Base-by-base conservation (phyloP, 306 rosid genomes). In the Senna tora region DNA sequence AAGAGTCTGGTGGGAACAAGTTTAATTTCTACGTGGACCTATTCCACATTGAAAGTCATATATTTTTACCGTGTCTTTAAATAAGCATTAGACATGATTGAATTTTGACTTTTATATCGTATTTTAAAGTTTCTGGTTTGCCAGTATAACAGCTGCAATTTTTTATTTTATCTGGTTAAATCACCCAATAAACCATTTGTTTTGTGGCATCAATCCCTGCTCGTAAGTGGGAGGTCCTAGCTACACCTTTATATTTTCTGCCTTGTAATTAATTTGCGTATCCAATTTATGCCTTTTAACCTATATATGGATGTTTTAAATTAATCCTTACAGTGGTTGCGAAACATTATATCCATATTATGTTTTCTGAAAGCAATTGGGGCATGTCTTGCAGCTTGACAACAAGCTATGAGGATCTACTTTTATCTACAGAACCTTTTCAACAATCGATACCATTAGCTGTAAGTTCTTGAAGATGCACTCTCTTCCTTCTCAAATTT, bases 321-420 rank as follows among this genome's bases (percentile, higher is more conserved):
- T 45, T 42, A 16, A 53, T 11, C 25, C 67, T 9, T 30, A 20
- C 14, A 9, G 25, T 50, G 63, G 47, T 51, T 32, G 17, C 61
- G 58, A 61, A 62, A 61, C 15, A 43, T 16, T 16, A 25, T 39
- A n/a, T 49, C 14, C 56, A 16, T 51, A 7, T 65, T 45, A 43
- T 59, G 68, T 59, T 65, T 60, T 21, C 14, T 19, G 67, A 72
- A 60, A 45, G 25, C 57, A 61, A 73, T 43, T 34, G 16, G 22
- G 36, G 25, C 57, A 71, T 76, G 61, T 59, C 49, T 81, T 77
- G 75, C 85, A 81, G 85, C 70, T 61, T 30, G 50, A 30, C 85
- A 73, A 15, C 46, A 38, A 63, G n/a, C 45, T 46, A 70, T 39
- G 80, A 73, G 14, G 70, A 82, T 1, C 30, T 82, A 49, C 66